These are phyloP conservation scores for Pleurotus platypus DNA, from an alignment of 768 basidiomycete species.

Conservation along the genomic window DNA sequence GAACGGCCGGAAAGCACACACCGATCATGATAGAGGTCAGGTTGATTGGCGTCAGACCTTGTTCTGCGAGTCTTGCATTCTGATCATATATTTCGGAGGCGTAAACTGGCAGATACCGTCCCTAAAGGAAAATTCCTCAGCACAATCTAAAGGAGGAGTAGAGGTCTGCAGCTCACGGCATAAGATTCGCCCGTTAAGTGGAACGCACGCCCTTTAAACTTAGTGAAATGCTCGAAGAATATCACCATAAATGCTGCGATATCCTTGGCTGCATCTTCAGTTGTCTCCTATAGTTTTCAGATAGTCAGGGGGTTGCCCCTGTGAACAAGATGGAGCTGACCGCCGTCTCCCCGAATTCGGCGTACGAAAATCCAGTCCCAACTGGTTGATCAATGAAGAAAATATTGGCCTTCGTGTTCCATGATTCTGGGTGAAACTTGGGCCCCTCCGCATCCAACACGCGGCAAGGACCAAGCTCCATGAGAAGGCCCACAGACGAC, in stretches of 20 bases:
- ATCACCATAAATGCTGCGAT: conserved; percentile 68
- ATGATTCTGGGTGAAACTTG: conserved; percentile 53
- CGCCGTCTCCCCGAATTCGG: conserved; percentile 57
- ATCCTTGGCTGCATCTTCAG: conserved; percentile 65
- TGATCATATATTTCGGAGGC: conserved; percentile 78
- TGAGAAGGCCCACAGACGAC: conserved; percentile 58
- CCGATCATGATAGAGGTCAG: conserved; percentile 73
- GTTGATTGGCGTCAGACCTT: conserved; percentile 57
- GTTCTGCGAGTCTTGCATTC: conserved; percentile 49
- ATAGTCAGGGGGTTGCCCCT: conserved; percentile 5
- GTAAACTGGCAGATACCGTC: conserved; percentile 70
- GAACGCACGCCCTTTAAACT: conserved; percentile 65
- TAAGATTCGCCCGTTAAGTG: conserved; percentile 77
- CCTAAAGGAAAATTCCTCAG: conserved; percentile 30
- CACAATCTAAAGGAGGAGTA: neutral
- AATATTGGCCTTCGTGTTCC: conserved; percentile 65
- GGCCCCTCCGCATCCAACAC: conserved; percentile 48
- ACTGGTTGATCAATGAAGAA: conserved; percentile 63
- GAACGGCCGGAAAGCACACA: conserved; percentile 16
- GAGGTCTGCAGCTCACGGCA: conserved; percentile 42
- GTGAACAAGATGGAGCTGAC: conserved; percentile 26
- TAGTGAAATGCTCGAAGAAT: conserved; percentile 70
- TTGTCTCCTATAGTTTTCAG: conserved; percentile 40
- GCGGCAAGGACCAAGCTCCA: conserved; percentile 77
- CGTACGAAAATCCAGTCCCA: conserved; percentile 61